These are phyloP conservation scores for Metschnikowia koreensis DNA, from an alignment of 805 yeast species.

Conservation along the genomic window DNA sequence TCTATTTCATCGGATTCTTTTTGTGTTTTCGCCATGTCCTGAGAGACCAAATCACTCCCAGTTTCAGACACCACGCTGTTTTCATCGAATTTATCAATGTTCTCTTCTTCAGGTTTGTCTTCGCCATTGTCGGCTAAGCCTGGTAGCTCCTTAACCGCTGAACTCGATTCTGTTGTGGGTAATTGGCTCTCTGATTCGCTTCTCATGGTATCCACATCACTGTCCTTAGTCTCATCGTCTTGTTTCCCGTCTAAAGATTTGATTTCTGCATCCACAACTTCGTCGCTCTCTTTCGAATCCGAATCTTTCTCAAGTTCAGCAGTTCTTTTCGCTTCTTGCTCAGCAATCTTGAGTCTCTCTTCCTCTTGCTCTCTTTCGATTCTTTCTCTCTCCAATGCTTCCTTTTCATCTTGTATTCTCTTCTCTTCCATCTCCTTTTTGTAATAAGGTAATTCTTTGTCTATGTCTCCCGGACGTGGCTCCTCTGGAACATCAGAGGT, in stretches of 20 bases:
- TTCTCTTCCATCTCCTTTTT: conserved; percentile 26
- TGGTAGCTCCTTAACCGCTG: not conserved
- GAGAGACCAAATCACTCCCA: not conserved
- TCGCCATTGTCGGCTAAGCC: not conserved
- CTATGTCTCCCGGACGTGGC: conserved; percentile 34
- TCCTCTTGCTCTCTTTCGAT: conserved; percentile 8
- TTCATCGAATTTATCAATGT: not conserved
- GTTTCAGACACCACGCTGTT: not conserved
- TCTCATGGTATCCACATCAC: not conserved
- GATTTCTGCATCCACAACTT: conserved; percentile 8
- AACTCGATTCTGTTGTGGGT: not conserved
- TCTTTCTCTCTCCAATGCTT: conserved; percentile 16
- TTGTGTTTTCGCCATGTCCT: not conserved
- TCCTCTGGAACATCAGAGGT: conserved; percentile 26
- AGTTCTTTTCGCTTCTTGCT: conserved; percentile 10
- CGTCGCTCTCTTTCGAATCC: not conserved
- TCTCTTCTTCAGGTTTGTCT: not conserved
- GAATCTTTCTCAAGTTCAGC: conserved; percentile 8
- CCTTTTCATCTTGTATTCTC: conserved; percentile 23
- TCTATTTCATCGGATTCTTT: not conserved
- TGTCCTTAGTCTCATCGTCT: not conserved
- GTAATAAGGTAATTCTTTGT: conserved; percentile 26
- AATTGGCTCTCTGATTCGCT: not conserved
- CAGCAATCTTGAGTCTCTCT: conserved; percentile 6
- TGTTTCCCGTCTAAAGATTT: not conserved